Percentiles rank a stretch among this genome's conserved stretches.
These are phyloP conservation scores for Kodamaea plutei DNA, from an alignment of 1,139 yeast genomes.

Conservation along the genomic window DNA sequence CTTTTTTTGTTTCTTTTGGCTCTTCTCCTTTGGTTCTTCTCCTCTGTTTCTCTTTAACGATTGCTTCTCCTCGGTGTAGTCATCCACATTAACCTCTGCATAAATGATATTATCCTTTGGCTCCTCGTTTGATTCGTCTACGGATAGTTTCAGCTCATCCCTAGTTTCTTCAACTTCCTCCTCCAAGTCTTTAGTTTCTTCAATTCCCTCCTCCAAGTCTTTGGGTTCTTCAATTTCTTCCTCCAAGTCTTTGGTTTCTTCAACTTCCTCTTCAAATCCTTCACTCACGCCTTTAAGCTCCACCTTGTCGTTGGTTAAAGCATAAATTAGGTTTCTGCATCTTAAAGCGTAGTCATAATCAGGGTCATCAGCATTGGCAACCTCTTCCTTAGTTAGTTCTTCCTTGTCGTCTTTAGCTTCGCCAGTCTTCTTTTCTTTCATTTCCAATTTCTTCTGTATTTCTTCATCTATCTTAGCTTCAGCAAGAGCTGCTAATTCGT, in stretches of 20 bases:
- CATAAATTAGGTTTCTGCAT: constrained; percentile 36
- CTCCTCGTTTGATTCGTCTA: constrained; percentile 13
- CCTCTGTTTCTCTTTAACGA: too few relatives aligned
- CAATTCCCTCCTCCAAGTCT: constrained; percentile 31
- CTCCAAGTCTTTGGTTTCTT: constrained; percentile 9
- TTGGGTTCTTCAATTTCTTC: constrained; percentile 27
- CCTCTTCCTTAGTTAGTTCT: constrained; percentile 9
- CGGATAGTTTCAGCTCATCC: too few relatives aligned
- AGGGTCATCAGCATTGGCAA: constrained; percentile 11
- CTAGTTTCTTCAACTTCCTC: constrained; percentile 9
- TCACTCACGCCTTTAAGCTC: constrained; percentile 33
- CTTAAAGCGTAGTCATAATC: constrained; percentile 40
- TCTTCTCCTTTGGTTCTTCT: too few relatives aligned
- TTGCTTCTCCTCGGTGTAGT: too few relatives aligned
- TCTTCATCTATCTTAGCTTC: constrained; percentile 37
- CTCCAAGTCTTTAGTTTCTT: constrained; percentile 21
- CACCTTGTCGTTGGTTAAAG: constrained; percentile 35
- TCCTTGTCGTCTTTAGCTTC: constrained; percentile 17
- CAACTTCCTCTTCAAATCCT: constrained; percentile 6
- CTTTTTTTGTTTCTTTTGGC: too few relatives aligned
- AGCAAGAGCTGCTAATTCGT: constrained; percentile 40
- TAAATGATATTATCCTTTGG: constrained; percentile 4
- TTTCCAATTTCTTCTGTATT: constrained; percentile 19
- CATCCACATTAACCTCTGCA: background rate
- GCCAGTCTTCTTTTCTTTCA: constrained; percentile 10